Conservation (phyloP, 2,329 filamentous ascomycete species). For the Plenodomus tracheiphilus region DNA sequence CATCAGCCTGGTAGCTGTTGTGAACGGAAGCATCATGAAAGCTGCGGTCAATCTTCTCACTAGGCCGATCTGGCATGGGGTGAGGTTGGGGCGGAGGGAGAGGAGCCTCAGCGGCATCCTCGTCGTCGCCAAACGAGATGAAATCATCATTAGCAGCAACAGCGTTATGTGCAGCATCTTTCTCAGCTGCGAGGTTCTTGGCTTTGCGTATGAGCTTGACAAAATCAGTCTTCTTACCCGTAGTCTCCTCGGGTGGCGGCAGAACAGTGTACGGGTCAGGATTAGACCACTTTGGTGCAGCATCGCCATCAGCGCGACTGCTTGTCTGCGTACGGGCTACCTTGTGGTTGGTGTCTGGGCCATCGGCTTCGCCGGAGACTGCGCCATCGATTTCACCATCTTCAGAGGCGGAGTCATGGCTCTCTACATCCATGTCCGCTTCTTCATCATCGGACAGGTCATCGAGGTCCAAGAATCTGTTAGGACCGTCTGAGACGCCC, state of each 20-base stretch:
- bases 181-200: slow-evolving; percentile 62
- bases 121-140: slow-evolving; percentile 72
- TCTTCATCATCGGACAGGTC: slow-evolving; percentile 47
- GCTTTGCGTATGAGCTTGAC: slow-evolving; percentile 92
- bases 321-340: slow-evolving; percentile 18
- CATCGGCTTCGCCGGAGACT: background rate
- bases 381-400: background rate
- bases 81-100: background rate
- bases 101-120: slow-evolving; percentile 4
- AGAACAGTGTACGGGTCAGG: slow-evolving; percentile 90
- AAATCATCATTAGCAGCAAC: slow-evolving; percentile 70
- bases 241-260: slow-evolving; percentile 73
- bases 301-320: slow-evolving; percentile 34
- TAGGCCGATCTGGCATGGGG: slow-evolving; percentile 2
- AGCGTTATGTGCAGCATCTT: slow-evolving; percentile 57
- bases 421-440: slow-evolving; percentile 37
- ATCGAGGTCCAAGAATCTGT: slow-evolving; percentile 46
- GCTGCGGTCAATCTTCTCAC: slow-evolving; percentile 15
- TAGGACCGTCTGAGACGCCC: slow-evolving; percentile 47
- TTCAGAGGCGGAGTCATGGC: slow-evolving; percentile 26
- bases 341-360: slow-evolving; percentile 25
- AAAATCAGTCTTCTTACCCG: slow-evolving; percentile 79
- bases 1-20: slow-evolving; percentile 11
- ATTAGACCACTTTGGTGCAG: slow-evolving; percentile 84
- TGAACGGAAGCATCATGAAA: slow-evolving; percentile 6